Base-by-base conservation (phyloP, 2,329 filamentous ascomycete species). In the Plenodomus tracheiphilus region DNA sequence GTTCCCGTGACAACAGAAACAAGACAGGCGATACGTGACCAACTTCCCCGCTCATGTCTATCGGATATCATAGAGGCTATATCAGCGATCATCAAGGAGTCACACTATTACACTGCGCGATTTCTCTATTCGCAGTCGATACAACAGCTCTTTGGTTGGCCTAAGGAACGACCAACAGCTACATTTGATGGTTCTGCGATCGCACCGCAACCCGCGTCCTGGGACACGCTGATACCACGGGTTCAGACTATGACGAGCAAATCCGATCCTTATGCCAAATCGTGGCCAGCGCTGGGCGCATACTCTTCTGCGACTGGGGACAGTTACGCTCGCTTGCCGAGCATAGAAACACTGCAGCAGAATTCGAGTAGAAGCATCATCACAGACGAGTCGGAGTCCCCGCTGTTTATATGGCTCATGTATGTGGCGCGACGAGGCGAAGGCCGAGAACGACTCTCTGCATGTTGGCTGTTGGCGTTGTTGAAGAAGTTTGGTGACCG, bases 41-140 rank as follows among this genome's bases (percentile, higher is more conserved):
- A 62, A 53, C 47, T 68, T 2, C 74, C 78, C 13, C 77, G 76
- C 15, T 77, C 83, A 20, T 83, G 81, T 51, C 74, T 96, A 34
- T 80, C 85, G 1, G 84, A 85, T 9, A 82, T 96, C 16, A 75
- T 97, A 6, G 86, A 91, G 53, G 89, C 92, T 0, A 83, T 96
- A 42, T 81, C 85, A 17, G 81, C 85, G 39, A 87, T 97, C 40
- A 82, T 96, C 41, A 82, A 85, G 52, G 84, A 89, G 61, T 97
- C 93, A 0, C 87, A 86, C 58, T 89, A 87, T 70, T 84, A 91
- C 46, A 86, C 89, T 9, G 86, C 86, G 56, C 83, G 89, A 13
- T 71, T 79, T 39, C 60, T 78, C 17, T 75, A 78, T 46, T 75
- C 75, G 5, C 66, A 71, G n/a, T 60, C 68, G 15, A 70, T 74